A percentile compares a stretch with the other conserved stretches of the same genome.
Conservation (phyloP, 2,329 filamentous ascomycete species). For the Pseudocercospora fuligena region DNA sequence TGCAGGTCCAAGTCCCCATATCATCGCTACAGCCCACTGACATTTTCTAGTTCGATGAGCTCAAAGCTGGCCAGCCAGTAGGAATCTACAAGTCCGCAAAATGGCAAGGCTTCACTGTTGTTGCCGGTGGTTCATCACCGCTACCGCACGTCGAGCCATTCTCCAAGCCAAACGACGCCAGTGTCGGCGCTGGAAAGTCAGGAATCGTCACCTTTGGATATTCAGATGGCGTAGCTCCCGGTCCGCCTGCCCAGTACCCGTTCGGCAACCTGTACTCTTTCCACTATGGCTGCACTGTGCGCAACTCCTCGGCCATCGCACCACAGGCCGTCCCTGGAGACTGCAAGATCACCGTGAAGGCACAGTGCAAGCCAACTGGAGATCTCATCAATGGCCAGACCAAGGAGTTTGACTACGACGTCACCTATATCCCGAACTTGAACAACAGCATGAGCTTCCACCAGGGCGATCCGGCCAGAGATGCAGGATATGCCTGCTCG, state of each 20-base stretch:
- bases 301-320: background rate
- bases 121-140: background rate
- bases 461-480: constrained; percentile 9
- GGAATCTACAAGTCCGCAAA: constrained; percentile 12
- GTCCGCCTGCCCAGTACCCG: background rate
- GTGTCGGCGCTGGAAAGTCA: constrained; percentile 7
- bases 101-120: constrained; percentile 11
- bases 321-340: background rate
- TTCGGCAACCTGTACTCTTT: constrained; percentile 11
- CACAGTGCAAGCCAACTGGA: constrained; percentile 1
- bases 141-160: background rate
- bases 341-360: constrained; percentile 3
- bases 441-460: constrained; percentile 7
- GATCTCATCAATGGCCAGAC: background rate
- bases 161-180: constrained; percentile 10
- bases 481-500: constrained; percentile 6
- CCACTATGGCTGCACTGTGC: constrained; percentile 7
- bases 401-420: constrained; percentile 7
- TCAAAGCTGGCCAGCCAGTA: background rate
- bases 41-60: constrained; percentile 10
- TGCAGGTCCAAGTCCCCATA: background rate
- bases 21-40: background rate
- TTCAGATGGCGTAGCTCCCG: constrained; percentile 2
- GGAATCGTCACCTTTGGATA: constrained; percentile 17
- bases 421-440: background rate